A percentile compares a stretch with the other conserved stretches of the same genome.
phyloP scores from a whole-genome alignment of 148 eudicot species.

The Bassia scoparia region DNA sequence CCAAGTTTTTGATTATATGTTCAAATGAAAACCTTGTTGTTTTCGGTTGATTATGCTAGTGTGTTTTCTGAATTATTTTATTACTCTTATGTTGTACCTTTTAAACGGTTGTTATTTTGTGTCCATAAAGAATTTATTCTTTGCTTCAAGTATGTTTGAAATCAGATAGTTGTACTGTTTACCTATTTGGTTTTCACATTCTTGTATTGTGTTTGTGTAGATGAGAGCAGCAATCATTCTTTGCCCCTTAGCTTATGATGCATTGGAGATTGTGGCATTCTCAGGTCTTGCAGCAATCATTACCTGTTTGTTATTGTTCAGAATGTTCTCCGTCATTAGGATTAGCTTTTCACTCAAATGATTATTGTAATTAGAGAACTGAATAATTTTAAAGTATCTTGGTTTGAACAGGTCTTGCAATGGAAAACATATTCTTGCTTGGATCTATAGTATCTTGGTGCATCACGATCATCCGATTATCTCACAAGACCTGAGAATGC shows the following conservation, averaged over 20 bases:
- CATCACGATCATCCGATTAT: conserved; percentile 52
- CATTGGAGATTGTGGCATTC: conserved; percentile 29
- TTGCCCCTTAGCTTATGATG: conserved; percentile 54
- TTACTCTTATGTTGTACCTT: too few species aligned
- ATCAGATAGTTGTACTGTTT: background rate
- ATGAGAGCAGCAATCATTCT: conserved; percentile 60
- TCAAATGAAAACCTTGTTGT: too few species aligned
- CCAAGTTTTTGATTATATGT: too few species aligned
- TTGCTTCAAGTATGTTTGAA: background rate
- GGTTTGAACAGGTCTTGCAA: conserved; percentile 45
- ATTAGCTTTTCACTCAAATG: too few species aligned
- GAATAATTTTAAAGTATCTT: background rate
- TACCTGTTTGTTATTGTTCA: too few species aligned
- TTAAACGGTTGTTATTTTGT: too few species aligned
- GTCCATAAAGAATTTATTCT: too few species aligned
- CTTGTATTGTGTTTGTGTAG: conserved; percentile 32
- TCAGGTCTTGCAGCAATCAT: too few species aligned
- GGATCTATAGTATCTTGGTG: conserved; percentile 71
- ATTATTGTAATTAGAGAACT: background rate
- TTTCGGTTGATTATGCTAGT: too few species aligned
- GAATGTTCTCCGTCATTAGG: too few species aligned
- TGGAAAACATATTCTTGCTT: conserved; percentile 68
- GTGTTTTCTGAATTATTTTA: too few species aligned
- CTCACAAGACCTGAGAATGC: conserved; percentile 50
- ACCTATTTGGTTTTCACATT: background rate